Base-by-base conservation (phyloP, 129 eudicot genomes). In the Mikania micrantha region DNA sequence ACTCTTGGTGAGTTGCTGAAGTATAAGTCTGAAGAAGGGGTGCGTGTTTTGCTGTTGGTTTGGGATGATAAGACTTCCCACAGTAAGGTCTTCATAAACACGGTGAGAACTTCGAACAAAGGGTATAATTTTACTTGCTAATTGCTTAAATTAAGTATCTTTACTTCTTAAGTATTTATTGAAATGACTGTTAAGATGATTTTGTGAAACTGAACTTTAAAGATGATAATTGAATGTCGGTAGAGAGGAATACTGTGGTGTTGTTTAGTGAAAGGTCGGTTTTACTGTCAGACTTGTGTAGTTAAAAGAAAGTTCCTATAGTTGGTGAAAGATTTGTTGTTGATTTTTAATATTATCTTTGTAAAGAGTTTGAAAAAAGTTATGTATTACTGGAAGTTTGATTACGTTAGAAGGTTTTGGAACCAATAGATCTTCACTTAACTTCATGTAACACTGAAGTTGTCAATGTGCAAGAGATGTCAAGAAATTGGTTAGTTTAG, bases 61-160 rank as follows among this genome's bases (percentile, higher is more conserved):
- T 92, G 98, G 98, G 98, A 92, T 74, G 98, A 92, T 60, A 88
- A 86, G 66, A 88, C 96, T 17, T 88, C 98, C 5, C 96, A 86
- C 13, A 63, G 20, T 69, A 92, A 85, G 77, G 40, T 82, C 64
- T 82, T 84, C 60, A 15, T 85, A 49, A 85, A 85, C 20, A 83
- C 95, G 84, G 98, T 92, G 74, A 73, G 80, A 56, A 44, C 11
- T 70, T 77, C 36, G 2, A 70, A 72, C 62, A 40, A 57, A 20
- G 32, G 69, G 64, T 73, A 42, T 60, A 36, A 38, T 16, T 44
- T 60, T 68, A 25, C 35, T 27, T 3, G 25, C 25, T 15, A 9
- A 49, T 74, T 74, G 66, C 47, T 53, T 38, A 25, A 20, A n/a
- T 39, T 2, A 42, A 21, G 28, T 40, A 54, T 27, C 50, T 10